Conservation (phyloP, 768 basidiomycete genomes). For the Lentinula raphanica region DNA sequence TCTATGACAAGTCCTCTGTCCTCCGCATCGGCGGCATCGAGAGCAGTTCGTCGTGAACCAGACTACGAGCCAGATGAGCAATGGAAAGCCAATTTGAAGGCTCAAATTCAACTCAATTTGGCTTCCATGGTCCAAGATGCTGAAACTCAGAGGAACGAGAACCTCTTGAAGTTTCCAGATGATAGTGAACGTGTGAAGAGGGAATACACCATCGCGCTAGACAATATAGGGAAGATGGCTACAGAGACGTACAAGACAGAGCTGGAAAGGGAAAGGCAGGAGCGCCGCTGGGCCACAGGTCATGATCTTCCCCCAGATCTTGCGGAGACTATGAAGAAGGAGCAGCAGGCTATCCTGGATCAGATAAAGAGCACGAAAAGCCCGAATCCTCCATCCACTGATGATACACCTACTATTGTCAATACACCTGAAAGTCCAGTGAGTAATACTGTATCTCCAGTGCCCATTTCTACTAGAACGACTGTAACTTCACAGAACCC, state of each 20-base stretch:
- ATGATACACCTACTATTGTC: neutral
- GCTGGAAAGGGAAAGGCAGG: constrained; percentile 43
- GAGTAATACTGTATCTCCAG: neutral
- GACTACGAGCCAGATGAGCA: constrained; percentile 1
- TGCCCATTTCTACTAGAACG: neutral
- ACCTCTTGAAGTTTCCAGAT: constrained; percentile 41
- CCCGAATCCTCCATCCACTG: neutral
- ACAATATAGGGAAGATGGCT: constrained; percentile 38
- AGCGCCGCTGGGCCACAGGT: constrained; percentile 44
- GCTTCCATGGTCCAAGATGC: constrained; percentile 24
- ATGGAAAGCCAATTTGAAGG: constrained; percentile 7
- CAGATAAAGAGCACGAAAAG: constrained; percentile 3
- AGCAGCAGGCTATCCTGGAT: constrained; percentile 6
- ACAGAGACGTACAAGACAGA: constrained; percentile 39
- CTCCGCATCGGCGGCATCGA: constrained; percentile 8
- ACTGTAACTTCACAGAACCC: neutral
- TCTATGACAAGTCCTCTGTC: constrained; percentile 2
- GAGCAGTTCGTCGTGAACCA: neutral
- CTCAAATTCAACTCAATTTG: constrained; percentile 1
- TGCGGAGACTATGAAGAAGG: constrained; percentile 6
- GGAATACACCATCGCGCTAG: constrained; percentile 38
- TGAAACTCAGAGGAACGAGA: constrained; percentile 48
- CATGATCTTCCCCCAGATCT: constrained; percentile 11
- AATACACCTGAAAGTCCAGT: neutral
- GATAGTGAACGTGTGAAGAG: constrained; percentile 30